Evolutionary conservation across 805 yeast species (phyloP), one percentile per base, ranked within the genome.

Genomic region (Candida nitratophila): DNA sequence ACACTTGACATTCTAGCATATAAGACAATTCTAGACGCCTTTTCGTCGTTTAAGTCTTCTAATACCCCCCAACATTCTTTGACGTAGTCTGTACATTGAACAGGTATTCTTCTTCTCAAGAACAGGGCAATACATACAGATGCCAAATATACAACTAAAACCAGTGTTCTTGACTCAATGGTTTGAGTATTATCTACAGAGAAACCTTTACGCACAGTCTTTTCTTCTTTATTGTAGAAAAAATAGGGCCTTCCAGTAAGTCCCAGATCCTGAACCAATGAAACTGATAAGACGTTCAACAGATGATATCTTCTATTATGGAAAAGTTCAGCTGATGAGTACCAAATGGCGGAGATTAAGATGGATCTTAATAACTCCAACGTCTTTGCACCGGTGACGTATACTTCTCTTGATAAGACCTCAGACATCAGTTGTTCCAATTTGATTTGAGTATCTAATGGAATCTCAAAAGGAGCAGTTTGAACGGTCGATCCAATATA

Each of bases 241-340:
- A 55, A 71, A 51, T 58, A 69, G 16, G 77, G 71, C 38, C 76
- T 56, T 24, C 83, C 77, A 21, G 78, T 77, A 5, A 88, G 70
- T 0, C 95, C 95, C 43, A 89, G 63, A 59, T 89, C 96, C 52
- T 79, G 83, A 2, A 85, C 73, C 61, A 89, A 68, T 4, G 83
- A 70, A 14, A 82, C 77, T 42, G 89, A 79, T 20, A 86, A 66
- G 14, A 77, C 68, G 44, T 79, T 77, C 49, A 86, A 71, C 42
- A 87, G 66, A 57, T 86, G 93, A 50, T 82, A 81, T 40, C 95
- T 76, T 45, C 95, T 77, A 52, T 84, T 85, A 50, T 81, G 85
- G 50, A 86, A 85, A 52, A 86, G 68, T 60, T 87, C 96, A 0
- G 96, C 86, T 4, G 86, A 76, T 50, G 84, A 86, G 57, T 87